These are phyloP conservation scores for Xerocomus spinulosus DNA, from an alignment of 768 basidiomycete genomes.

Conservation along the genomic window DNA sequence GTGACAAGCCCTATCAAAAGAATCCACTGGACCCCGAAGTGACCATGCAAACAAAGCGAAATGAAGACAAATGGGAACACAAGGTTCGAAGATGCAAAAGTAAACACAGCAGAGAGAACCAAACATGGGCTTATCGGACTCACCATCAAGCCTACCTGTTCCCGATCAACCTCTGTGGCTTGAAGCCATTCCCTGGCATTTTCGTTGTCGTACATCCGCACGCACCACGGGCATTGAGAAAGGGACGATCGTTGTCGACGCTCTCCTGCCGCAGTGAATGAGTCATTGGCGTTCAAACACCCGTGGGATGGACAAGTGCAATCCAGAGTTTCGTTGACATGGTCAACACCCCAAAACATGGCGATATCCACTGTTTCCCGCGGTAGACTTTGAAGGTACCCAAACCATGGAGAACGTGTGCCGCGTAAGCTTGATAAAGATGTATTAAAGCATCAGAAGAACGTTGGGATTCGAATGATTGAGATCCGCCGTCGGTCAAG, in stretches of 20 bases:
- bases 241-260: neutral
- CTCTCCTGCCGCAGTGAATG: slow-evolving; percentile 1
- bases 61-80: slow-evolving; percentile 8
- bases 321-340: slow-evolving; percentile 13
- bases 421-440: slow-evolving; percentile 43
- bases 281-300: slow-evolving; percentile 5
- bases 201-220: slow-evolving; percentile 23
- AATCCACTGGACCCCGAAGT: slow-evolving; percentile 13
- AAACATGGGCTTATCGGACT: slow-evolving; percentile 16
- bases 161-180: slow-evolving; percentile 30
- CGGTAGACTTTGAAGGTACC: slow-evolving; percentile 66
- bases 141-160: slow-evolving; percentile 24
- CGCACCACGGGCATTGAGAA: slow-evolving; percentile 17
- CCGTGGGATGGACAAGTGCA: slow-evolving; percentile 19
- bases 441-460: slow-evolving; percentile 3
- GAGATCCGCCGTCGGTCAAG: slow-evolving; percentile 11
- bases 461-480: neutral
- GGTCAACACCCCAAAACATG: slow-evolving; percentile 50
- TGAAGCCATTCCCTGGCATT: slow-evolving; percentile 32
- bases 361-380: slow-evolving; percentile 49
- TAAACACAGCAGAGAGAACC: neutral
- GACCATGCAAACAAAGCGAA: slow-evolving; percentile 1
- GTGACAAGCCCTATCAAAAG: slow-evolving; percentile 2
- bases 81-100: neutral
- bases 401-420: slow-evolving; percentile 51